phyloP scores from a whole-genome alignment of 2,329 filamentous ascomycete genomes.

The Beauveria bassiana region DNA sequence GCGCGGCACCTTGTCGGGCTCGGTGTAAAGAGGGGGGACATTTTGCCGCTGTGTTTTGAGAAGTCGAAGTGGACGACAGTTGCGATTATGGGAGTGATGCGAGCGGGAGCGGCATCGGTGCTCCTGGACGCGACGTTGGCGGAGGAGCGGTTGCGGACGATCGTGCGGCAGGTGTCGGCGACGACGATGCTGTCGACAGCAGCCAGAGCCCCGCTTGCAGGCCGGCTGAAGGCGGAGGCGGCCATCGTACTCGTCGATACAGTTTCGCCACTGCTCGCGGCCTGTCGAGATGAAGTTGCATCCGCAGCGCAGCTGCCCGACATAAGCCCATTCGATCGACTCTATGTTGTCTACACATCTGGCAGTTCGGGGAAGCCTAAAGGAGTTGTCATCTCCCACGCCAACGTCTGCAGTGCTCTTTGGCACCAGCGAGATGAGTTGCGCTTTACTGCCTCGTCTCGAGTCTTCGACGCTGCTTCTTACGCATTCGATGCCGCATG shows the following conservation, averaged over 20 bases:
- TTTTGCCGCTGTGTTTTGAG: conserved; percentile 19
- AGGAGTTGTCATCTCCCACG: conserved; percentile 16
- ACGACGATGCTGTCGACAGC: background rate
- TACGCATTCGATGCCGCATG: conserved; percentile 13
- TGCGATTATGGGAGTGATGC: conserved; percentile 23
- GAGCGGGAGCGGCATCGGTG: conserved; percentile 25
- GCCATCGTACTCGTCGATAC: background rate
- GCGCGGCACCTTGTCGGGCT: conserved; percentile 13
- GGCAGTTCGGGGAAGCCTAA: conserved; percentile 18
- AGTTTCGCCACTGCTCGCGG: background rate
- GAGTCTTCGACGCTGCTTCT: conserved; percentile 13
- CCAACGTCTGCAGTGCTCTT: background rate
- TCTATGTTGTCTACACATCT: conserved; percentile 17
- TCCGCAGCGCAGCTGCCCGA: background rate
- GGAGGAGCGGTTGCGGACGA: conserved; percentile 9
- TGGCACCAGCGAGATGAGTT: conserved; percentile 10
- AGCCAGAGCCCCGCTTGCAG: background rate
- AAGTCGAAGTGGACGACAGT: conserved; percentile 22
- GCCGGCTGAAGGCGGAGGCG: background rate
- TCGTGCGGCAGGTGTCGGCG: background rate
- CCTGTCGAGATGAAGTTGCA: background rate
- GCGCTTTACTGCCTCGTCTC: background rate
- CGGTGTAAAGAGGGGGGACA: background rate
- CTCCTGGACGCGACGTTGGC: conserved; percentile 20
- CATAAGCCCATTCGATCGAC: background rate